Base-by-base conservation (phyloP, 2,329 filamentous ascomycete species). In the Fusarium coicis region DNA sequence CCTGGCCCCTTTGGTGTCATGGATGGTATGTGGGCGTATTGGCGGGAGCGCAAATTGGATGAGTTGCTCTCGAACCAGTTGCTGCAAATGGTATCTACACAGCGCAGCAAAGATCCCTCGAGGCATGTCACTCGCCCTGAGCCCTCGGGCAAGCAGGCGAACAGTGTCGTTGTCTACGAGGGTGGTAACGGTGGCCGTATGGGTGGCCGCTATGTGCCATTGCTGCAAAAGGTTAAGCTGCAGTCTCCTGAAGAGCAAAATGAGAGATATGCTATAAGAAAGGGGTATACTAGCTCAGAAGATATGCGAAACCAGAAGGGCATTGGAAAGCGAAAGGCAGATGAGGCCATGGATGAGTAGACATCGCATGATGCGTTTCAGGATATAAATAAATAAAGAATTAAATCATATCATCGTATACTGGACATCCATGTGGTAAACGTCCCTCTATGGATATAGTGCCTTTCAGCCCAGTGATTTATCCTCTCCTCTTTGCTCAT, bases 21-120 rank as follows among this genome's bases (percentile, higher is more conserved):
- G 73, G 92, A 94, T 74, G 88, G 91, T 66, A 80, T 97, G 53
- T 99, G 96, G 96, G 86, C 88, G 68, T 84, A 91, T 28, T 99
- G 96, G 96, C 89, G 93, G 67, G 89, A 91, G 78, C 87, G 89
- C 60, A 97, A 97, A 85, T 93, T 98, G 74, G 95, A 98, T 78
- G 96, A 98, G 85, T 85, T 97, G 58, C 85, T 99, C 63, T 91
- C 94, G 0, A 91, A 89, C 66, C 89, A 90, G 74, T 84, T 99
- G 56, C 85, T 98, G 67, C 89, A 93, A 77, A 82, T 92, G 49
- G 83, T 90, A 12, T 83, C 86, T 32, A 77, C 71, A 4, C 85
- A 87, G 73, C 83, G 83, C 34, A 65, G 68, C 34, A 56, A 68
- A 21, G 68, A 76, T n/a, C 68, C 74, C 3, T 65, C 58, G 11